phyloP scores from a whole-genome alignment of 768 basidiomycete genomes.

The Strobilomyces echinocephalus region DNA sequence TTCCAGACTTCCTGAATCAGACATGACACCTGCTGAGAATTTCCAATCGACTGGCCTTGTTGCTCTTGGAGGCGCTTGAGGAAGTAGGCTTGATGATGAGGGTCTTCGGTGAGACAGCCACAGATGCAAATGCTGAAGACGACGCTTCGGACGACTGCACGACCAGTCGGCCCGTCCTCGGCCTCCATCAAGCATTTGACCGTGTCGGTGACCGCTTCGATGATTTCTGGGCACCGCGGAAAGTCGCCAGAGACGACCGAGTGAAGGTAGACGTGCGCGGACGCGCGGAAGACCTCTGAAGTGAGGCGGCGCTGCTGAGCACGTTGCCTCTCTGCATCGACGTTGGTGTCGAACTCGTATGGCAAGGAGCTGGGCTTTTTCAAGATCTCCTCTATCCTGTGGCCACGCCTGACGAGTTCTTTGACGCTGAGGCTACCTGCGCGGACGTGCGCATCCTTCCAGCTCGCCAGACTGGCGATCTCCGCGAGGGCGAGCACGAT shows the following conservation, averaged over 20 bases:
- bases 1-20: conserved; percentile 62
- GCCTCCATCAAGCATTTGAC: conserved; percentile 43
- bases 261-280: conserved; percentile 70
- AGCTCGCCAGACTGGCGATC: conserved; percentile 57
- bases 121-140: conserved; percentile 75
- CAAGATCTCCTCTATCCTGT: conserved; percentile 43
- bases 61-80: conserved; percentile 45
- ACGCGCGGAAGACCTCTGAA: conserved; percentile 66
- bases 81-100: conserved; percentile 40
- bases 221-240: conserved; percentile 63
- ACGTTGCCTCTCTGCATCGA: conserved; percentile 6
- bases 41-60: conserved; percentile 54
- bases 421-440: conserved; percentile 53
- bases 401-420: conserved; percentile 52
- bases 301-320: conserved; percentile 40
- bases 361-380: conserved; percentile 15
- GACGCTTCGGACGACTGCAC: conserved; percentile 67
- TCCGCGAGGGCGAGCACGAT: conserved; percentile 78
- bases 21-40: conserved; percentile 49
- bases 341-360: neutral
- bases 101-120: conserved; percentile 61
- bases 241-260: conserved; percentile 71
- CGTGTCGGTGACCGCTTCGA: conserved; percentile 47
- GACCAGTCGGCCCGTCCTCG: conserved; percentile 35
- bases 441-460: conserved; percentile 48